Base-by-base conservation (phyloP, 805 yeast species). In the Candida tammaniensis region DNA sequence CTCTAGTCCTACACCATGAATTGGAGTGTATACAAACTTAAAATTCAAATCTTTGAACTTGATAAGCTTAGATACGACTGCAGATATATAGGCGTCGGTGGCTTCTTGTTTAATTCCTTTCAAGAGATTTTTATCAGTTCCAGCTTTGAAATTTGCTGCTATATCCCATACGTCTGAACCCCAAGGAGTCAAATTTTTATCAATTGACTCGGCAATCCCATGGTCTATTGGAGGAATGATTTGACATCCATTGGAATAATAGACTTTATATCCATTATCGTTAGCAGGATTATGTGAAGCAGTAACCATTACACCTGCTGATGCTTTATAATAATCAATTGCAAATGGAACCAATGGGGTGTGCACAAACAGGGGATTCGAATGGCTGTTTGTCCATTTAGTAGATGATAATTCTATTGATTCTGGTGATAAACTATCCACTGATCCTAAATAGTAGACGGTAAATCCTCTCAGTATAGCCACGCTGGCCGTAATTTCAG, bases 281-380 rank as follows among this genome's bases (percentile, higher is more conserved):
- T 74, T 65, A 21, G 83, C 83, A 1, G 93, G 91, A 52, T 84
- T 84, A 52, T 86, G 95, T 33, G 93, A 83, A 1, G 96, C 95
- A 0, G 96, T 87, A 18, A 89, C 76, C 96, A 89, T 89, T 1
- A 91, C 83, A 15, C 98, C 98, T 32, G 80, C 86, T 0, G 81
- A 66, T 0, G 95, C 85, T 0, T 59, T 44, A 36, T 61, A 70
- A 18, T 64, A 49, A 43, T 84, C 86, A 17, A 91, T 82, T 0
- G 84, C 78, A 58, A 85, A 91, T 1, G 98, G 98, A 1, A 91
- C 97, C 55, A 87, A 59, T 1, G 98, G 98, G 0, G 98, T 91
- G 39, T 88, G 95, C 1, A 76, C 81, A 25, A 37, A 48, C 35
- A 30, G 40, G 27, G 33, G 38, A 40, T 35, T 42, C 33, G 15